These are phyloP conservation scores for Vachellia collinsii DNA, from an alignment of 306 rosid genomes.

Conservation along the genomic window DNA sequence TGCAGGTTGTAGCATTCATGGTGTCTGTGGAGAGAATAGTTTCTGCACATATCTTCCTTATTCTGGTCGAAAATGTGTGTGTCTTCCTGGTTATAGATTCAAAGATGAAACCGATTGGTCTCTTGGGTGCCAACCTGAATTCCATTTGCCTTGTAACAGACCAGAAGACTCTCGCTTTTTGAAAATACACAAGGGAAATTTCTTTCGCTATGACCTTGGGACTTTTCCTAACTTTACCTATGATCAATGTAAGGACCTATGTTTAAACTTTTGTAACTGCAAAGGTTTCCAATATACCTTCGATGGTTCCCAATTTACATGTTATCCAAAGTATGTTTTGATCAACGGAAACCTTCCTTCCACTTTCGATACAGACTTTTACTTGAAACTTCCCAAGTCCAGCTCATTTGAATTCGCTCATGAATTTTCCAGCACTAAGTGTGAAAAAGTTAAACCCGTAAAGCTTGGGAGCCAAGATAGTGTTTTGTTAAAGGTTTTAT, in stretches of 20 bases:
- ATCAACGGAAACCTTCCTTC: neutral
- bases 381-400: neutral
- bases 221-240: neutral
- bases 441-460: neutral
- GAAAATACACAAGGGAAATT: constrained; percentile 12
- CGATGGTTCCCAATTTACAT: neutral
- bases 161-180: constrained; percentile 25
- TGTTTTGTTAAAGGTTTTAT: neutral
- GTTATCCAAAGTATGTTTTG: neutral
- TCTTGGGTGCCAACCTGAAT: constrained; percentile 49
- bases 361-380: no score
- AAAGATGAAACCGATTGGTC: constrained; percentile 39
- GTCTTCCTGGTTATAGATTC: constrained; percentile 32
- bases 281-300: neutral
- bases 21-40: constrained; percentile 43
- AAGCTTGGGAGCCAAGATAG: no score
- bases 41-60: constrained; percentile 4
- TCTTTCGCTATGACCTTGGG: constrained; percentile 40
- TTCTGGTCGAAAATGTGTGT: constrained; percentile 34
- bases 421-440: neutral
- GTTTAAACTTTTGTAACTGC: constrained; percentile 17
- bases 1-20: no score
- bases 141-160: constrained; percentile 11
- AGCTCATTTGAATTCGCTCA: neutral
- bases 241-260: constrained; percentile 27